Evolutionary conservation across 371 early-diverging fungal species (phyloP).

Genomic region (Gilbertella persicaria): DNA sequence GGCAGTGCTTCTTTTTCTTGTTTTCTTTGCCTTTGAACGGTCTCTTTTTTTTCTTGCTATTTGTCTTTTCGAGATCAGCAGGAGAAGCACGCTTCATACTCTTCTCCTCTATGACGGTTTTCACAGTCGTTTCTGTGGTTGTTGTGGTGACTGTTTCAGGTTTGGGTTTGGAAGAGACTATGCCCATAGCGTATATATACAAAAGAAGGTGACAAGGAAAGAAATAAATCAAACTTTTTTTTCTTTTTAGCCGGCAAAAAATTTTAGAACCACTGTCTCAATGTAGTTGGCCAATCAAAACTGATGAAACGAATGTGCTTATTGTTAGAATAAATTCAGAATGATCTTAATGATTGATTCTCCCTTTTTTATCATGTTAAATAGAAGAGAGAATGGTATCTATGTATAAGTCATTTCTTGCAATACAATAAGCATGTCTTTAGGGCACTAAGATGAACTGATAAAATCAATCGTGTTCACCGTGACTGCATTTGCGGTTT

Average conservation of each 20-base stretch:
- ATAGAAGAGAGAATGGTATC: too few species aligned
- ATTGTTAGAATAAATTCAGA: too few species aligned
- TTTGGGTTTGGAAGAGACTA: neutral
- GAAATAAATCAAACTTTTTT: neutral
- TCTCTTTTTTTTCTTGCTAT: neutral
- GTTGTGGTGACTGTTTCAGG: neutral
- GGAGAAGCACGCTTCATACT: neutral
- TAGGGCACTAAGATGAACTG: too few species aligned
- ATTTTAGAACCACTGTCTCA: neutral
- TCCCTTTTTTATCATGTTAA: too few species aligned
- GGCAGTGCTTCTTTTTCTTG: neutral
- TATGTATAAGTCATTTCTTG: too few species aligned
- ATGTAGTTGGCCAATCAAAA: too few species aligned
- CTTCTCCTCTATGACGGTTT: neutral
- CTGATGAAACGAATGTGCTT: too few species aligned
- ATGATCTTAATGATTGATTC: too few species aligned
- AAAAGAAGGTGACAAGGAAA: neutral
- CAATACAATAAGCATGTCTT: too few species aligned
- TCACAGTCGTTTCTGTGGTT: neutral
- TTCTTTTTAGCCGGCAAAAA: neutral
- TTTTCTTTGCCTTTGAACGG: neutral
- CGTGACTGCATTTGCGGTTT: too few species aligned
- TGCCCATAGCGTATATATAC: neutral
- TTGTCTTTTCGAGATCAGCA: neutral
- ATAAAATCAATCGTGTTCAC: too few species aligned